Percentiles rank a stretch among this genome's conserved stretches.
These are phyloP conservation scores for Hortiboletus flavorubellus DNA, from an alignment of 768 basidiomycete genomes.

Conservation along the genomic window DNA sequence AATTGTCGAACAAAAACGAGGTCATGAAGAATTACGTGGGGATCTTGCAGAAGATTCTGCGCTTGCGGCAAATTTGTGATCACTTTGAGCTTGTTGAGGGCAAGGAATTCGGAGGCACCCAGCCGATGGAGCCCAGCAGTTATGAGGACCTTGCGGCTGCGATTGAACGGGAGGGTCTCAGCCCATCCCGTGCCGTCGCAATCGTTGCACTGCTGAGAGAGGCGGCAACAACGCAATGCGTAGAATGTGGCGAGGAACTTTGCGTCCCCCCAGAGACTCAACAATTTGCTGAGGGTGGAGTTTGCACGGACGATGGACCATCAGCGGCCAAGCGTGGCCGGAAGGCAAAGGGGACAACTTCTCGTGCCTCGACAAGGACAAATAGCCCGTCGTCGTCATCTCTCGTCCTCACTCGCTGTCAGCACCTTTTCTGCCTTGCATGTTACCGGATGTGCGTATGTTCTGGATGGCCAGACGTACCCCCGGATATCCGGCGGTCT, in stretches of 20 bases:
- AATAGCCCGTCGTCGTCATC: conserved; percentile 64
- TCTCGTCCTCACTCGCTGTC: conserved; percentile 85
- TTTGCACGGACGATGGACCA: conserved; percentile 50
- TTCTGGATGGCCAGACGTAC: conserved; percentile 75
- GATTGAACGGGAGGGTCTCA: conserved; percentile 79
- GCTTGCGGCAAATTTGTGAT: conserved; percentile 96
- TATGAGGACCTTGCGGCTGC: conserved; percentile 79
- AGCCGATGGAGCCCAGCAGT: conserved; percentile 45
- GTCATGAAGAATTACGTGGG: conserved; percentile 99
- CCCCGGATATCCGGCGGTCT: conserved; percentile 50
- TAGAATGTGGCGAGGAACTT: conserved; percentile 82
- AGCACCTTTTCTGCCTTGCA: conserved; percentile 85
- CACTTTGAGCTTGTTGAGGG: conserved; percentile 87
- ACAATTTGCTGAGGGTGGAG: conserved; percentile 38
- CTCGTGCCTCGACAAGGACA: conserved; percentile 70
- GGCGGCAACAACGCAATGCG: conserved; percentile 83
- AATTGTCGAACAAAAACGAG: conserved; percentile 83
- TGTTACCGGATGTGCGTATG: conserved; percentile 84
- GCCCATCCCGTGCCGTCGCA: conserved; percentile 66
- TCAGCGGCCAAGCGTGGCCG: conserved; percentile 47
- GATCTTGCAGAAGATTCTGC: conserved; percentile 93
- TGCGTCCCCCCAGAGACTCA: conserved; percentile 45
- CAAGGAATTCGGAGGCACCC: conserved; percentile 49
- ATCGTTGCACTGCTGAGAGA: conserved; percentile 85
- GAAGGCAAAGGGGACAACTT: conserved; percentile 53